A percentile compares a stretch with the other conserved stretches of the same genome.
phyloP scores from a whole-genome alignment of 225 moss, liverwort and hornwort species.

The Marchantia polymorpha region DNA sequence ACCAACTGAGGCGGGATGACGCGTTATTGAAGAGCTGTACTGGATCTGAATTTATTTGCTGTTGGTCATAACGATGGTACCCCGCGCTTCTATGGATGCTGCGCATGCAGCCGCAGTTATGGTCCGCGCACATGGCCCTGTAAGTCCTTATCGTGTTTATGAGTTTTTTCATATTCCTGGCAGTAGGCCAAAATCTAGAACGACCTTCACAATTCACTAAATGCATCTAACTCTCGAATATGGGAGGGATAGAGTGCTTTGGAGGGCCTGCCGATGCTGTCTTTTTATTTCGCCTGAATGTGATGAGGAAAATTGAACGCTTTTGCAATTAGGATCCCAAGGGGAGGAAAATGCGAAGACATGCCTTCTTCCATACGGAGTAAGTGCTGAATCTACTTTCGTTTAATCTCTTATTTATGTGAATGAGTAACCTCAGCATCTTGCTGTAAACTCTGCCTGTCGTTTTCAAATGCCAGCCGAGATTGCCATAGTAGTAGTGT shows the following conservation, averaged over 20 bases:
- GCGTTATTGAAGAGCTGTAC: background rate
- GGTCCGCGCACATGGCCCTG: conserved; percentile 98
- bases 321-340: conserved; percentile 73
- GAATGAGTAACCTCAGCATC: background rate
- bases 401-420: background rate
- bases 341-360: conserved; percentile 92
- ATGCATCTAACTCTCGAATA: background rate
- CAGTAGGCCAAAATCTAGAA: background rate
- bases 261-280: background rate
- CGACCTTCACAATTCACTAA: background rate
- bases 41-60: background rate
- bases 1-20: conserved; percentile 41
- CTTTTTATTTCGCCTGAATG: background rate
- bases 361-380: conserved; percentile 98
- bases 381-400: conserved; percentile 32
- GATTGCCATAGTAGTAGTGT: too few relatives aligned
- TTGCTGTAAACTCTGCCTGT: background rate
- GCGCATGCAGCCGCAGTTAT: conserved; percentile 95
- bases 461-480: too few relatives aligned
- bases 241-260: background rate
- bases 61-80: conserved; percentile 55
- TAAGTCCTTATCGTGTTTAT: conserved; percentile 38
- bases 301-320: background rate
- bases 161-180: background rate
- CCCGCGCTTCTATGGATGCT: conserved; percentile 77